Base-by-base conservation (phyloP, 345 rosid species). In the Gossypium herbaceum region DNA sequence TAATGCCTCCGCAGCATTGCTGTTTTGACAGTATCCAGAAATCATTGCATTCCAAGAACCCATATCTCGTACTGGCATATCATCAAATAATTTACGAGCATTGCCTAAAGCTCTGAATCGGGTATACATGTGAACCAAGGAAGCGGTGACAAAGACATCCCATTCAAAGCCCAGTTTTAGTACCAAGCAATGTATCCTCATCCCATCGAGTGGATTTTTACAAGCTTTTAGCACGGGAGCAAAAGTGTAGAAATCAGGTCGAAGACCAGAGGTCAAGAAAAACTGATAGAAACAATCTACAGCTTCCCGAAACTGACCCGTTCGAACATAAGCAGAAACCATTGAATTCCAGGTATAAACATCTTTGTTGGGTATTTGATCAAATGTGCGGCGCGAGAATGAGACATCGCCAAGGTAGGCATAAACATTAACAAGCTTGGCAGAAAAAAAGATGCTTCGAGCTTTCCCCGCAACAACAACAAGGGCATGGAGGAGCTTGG, bases 41-140 rank as follows among this genome's bases (percentile, higher is more conserved):
- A 89, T 84, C 88, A 89, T 87, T 9, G 90, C 89, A 81, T 89
- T 86, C 72, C 91, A 89, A 50, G 84, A 81, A 72, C 86, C 89
- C 76, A 81, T 70, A 73, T 87, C 92, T 76, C 84, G 71, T 9
- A 78, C 2, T 0, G 89, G 91, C 88, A 89, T 82, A 15, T 80
- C 80, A 81, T 89, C 79, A 71, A 87, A 89, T 75, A 87, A 50
- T 24, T 57, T 80, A 0, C 83, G 78, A 24, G 91, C 88, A 76
- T 48, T 70, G 20, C 50, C 72, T 12, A 84, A 77, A 0, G 66
- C 13, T 63, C 87, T 79, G 68, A 79, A 85, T 60, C 86, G 78
- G 15, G 83, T 78, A 75, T 87, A 87, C 84, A 87, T 75, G 81
- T 87, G 87, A 39, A 89, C 64, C 84, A 87, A 81, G 7, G 91